A percentile compares a stretch with the other conserved stretches of the same genome.
phyloP scores from a whole-genome alignment of 2,329 filamentous ascomycete genomes.

The Aspergillus caelatus region DNA sequence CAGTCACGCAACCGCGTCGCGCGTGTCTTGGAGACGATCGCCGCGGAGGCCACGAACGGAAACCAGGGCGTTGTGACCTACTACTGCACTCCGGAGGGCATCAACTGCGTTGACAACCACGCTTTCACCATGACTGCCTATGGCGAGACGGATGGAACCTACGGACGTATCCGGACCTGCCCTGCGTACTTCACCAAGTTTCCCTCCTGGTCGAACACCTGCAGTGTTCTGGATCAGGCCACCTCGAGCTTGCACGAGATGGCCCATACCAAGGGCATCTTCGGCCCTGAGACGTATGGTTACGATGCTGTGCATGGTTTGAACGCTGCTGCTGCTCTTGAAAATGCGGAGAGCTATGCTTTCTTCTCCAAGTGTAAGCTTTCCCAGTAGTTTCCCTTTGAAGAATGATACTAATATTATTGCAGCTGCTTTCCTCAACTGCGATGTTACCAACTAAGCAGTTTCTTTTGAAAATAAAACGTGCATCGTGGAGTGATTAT shows the following conservation, averaged over 20 bases:
- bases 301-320: background rate
- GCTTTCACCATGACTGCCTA: constrained; percentile 3
- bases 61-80: background rate
- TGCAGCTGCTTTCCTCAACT: constrained; percentile 7
- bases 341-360: constrained; percentile 10
- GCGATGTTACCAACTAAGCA: background rate
- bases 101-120: background rate
- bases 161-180: constrained; percentile 6
- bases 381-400: background rate
- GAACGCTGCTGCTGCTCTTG: background rate
- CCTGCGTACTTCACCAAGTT: constrained; percentile 8
- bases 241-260: constrained; percentile 7
- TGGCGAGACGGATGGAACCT: constrained; percentile 4
- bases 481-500: background rate
- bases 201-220: background rate
- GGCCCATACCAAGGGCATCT: constrained; percentile 10
- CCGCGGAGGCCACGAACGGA: background rate
- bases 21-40: constrained; percentile 1
- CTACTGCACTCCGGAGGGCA: constrained; percentile 6
- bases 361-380: constrained; percentile 8
- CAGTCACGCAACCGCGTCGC: constrained; percentile 2
- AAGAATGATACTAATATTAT: background rate
- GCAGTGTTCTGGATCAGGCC: constrained; percentile 3
- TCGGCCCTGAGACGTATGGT: constrained; percentile 6
- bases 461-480: background rate